A percentile compares a stretch with the other conserved stretches of the same genome.
phyloP scores from a whole-genome alignment of 2,329 filamentous ascomycete species.

The Colletotrichum cordylinicola region DNA sequence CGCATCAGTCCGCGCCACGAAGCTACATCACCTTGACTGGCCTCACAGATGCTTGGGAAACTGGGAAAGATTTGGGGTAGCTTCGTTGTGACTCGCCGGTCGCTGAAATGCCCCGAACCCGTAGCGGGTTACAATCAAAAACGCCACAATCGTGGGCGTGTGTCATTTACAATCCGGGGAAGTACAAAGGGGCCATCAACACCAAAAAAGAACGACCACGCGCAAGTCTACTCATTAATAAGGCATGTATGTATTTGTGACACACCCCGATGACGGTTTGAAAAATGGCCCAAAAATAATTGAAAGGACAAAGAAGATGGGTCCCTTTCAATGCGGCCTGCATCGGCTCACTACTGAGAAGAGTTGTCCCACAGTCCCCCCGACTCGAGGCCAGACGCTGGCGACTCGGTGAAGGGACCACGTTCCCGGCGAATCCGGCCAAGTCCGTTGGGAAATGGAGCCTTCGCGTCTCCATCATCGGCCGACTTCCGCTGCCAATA shows the following conservation, averaged over 20 bases:
- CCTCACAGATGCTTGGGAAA: neutral
- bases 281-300: neutral
- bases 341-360: neutral
- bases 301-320: neutral
- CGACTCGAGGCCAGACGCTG: conserved; percentile 6
- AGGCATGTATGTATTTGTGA: neutral
- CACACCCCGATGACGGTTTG: neutral
- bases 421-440: neutral
- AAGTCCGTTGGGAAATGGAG: neutral
- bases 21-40: neutral
- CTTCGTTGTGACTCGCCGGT: neutral
- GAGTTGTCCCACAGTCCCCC: neutral
- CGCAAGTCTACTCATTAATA: neutral
- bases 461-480: neutral
- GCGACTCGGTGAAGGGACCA: neutral
- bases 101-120: neutral
- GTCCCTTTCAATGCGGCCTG: conserved; percentile 8
- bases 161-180: neutral
- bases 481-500: neutral
- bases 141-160: neutral
- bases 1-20: conserved; percentile 3
- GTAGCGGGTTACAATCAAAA: neutral
- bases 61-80: neutral
- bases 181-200: neutral
- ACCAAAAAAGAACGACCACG: neutral